These are phyloP conservation scores for Mikania micrantha DNA, from an alignment of 129 eudicot species.

Conservation along the genomic window DNA sequence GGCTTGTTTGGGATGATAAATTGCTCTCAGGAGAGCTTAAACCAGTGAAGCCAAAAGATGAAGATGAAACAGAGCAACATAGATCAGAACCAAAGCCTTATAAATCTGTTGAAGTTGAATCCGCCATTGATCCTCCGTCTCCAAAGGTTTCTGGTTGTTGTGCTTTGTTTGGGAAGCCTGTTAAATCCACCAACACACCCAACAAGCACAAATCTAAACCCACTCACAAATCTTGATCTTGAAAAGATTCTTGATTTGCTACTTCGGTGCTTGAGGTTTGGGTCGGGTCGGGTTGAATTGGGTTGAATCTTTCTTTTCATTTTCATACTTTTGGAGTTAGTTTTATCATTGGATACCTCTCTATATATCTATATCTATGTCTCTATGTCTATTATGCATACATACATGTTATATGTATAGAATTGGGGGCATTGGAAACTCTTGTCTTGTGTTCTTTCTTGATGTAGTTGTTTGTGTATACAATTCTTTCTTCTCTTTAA, in stretches of 20 bases:
- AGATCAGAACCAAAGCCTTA: slow-evolving; percentile 31
- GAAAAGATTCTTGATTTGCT: slow-evolving; percentile 19
- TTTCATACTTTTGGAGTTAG: slow-evolving; percentile 24
- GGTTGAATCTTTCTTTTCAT: slow-evolving; percentile 8
- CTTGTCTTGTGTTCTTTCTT: slow-evolving; percentile 23
- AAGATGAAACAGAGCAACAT: slow-evolving; percentile 23
- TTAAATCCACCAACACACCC: slow-evolving; percentile 15
- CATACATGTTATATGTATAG: slow-evolving; percentile 12
- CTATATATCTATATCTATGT: slow-evolving; percentile 9
- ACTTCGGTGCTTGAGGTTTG: slow-evolving; percentile 20
- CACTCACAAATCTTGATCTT: slow-evolving; percentile 33
- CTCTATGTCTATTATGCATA: slow-evolving; percentile 6
- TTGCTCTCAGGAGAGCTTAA: slow-evolving; percentile 56
- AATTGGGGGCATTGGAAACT: slow-evolving; percentile 14
- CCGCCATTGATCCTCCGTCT: slow-evolving; percentile 67
- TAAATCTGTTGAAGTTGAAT: slow-evolving; percentile 46
- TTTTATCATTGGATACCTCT: slow-evolving; percentile 22
- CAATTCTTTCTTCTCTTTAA: slow-evolving; percentile 33
- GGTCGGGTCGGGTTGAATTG: too few species aligned
- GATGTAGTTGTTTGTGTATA: slow-evolving; percentile 38
- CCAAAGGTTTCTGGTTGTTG: slow-evolving; percentile 76
- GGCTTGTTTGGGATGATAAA: slow-evolving; percentile 82
- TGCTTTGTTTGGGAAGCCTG: slow-evolving; percentile 54
- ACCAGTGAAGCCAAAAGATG: slow-evolving; percentile 34
- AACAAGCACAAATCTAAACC: slow-evolving; percentile 31